Evolutionary conservation across 2,329 filamentous ascomycete species (phyloP).

Genomic region (Hypoxylon sp.): DNA sequence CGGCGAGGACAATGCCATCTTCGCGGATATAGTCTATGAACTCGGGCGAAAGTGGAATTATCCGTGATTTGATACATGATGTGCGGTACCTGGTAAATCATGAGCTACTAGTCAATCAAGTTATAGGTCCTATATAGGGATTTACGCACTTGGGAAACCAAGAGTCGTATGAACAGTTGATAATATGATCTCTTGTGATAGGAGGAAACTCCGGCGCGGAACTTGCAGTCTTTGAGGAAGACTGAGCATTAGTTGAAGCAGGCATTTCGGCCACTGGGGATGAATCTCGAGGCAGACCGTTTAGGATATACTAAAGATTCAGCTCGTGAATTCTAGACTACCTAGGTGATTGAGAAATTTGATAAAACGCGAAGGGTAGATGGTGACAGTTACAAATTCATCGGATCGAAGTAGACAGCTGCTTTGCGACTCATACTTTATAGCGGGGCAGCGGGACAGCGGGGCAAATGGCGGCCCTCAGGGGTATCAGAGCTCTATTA

Average conservation of each 20-base stretch:
- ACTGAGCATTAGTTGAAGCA: constrained; percentile 40
- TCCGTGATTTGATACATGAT: constrained; percentile 86
- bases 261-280: constrained; percentile 45
- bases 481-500: constrained; percentile 15
- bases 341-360: not conserved
- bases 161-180: constrained; percentile 93
- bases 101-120: constrained; percentile 30
- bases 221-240: constrained; percentile 42
- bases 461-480: constrained; percentile 31
- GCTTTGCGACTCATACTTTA: constrained; percentile 37
- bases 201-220: constrained; percentile 75
- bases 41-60: constrained; percentile 80
- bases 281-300: not conserved
- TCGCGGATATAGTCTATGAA: constrained; percentile 91
- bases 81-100: constrained; percentile 74
- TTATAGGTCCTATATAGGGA: not conserved
- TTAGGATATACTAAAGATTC: not conserved
- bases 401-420: constrained; percentile 1
- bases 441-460: constrained; percentile 35
- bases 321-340: not conserved
- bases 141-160: constrained; percentile 82
- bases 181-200: constrained; percentile 86
- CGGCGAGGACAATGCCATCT: constrained; percentile 91
- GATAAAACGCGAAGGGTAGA: not conserved
- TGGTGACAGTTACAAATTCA: constrained; percentile 9